phyloP scores from a whole-genome alignment of 2,329 filamentous ascomycete species.

The Colletotrichum brevisporum region DNA sequence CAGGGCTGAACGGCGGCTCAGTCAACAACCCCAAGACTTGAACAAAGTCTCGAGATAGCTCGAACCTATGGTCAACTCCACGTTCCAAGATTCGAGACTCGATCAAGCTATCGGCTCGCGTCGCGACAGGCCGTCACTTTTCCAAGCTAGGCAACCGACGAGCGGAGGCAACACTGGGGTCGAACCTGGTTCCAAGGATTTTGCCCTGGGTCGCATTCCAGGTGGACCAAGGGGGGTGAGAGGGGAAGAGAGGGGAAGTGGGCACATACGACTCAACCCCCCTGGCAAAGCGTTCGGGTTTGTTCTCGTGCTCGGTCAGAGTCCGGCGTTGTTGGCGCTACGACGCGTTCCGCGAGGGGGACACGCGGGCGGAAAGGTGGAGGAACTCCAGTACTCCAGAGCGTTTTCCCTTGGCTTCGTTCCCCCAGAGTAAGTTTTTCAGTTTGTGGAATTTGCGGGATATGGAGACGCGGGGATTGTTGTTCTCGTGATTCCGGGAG shows the following conservation, averaged over 20 bases:
- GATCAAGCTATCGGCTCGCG: background rate
- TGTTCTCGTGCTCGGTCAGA: conserved; percentile 31
- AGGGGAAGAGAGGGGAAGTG: conserved; percentile 9
- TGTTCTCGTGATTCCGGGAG: background rate
- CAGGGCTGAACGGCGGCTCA: background rate
- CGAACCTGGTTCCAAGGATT: conserved; percentile 16
- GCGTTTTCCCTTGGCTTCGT: background rate
- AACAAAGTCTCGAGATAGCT: background rate
- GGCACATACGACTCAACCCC: background rate
- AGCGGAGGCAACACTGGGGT: background rate
- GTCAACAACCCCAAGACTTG: background rate
- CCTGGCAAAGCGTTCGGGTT: background rate
- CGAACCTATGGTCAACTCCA: background rate
- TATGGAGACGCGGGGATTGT: conserved; percentile 25
- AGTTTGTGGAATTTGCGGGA: conserved; percentile 13
- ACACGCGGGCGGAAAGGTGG: conserved; percentile 18
- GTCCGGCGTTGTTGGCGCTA: conserved; percentile 22
- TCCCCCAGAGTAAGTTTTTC: conserved; percentile 22
- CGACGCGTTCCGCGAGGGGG: background rate
- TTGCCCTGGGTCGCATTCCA: background rate
- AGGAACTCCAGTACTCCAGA: conserved; percentile 27
- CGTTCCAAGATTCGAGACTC: background rate
- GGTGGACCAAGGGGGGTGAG: conserved; percentile 11
- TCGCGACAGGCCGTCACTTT: background rate
- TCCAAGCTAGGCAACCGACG: background rate